A percentile compares a stretch with the other conserved stretches of the same genome.
Evolutionary conservation across 1,139 yeast genomes (phyloP).

Genomic region (Sugiyamaella grinbergsii): DNA sequence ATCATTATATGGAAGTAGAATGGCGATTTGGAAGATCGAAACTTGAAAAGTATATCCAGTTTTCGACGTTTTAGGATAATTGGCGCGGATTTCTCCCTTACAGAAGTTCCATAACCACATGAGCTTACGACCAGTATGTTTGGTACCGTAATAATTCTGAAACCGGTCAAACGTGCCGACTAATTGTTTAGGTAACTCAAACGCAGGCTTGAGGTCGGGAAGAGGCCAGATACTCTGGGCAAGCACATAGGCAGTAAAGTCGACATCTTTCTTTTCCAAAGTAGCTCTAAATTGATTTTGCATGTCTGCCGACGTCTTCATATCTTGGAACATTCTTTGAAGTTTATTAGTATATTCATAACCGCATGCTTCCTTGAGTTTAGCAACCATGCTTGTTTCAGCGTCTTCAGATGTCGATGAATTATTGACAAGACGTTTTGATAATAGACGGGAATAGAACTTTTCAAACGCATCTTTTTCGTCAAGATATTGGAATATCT

Average conservation of each 20-base stretch:
- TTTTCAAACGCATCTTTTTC: conserved; percentile 96
- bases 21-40: conserved; percentile 83
- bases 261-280: conserved; percentile 45
- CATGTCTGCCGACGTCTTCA: conserved; percentile 81
- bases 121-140: conserved; percentile 85
- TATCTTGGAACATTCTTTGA: conserved; percentile 95
- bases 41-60: conserved; percentile 81
- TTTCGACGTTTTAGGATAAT: conserved; percentile 71
- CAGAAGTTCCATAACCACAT: conserved; percentile 97
- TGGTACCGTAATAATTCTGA: conserved; percentile 65
- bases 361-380: conserved; percentile 87
- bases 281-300: conserved; percentile 60
- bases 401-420: conserved; percentile 81
- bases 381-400: conserved; percentile 83
- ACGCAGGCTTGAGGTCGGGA: conserved; percentile 51
- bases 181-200: conserved; percentile 65
- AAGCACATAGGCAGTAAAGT: conserved; percentile 71
- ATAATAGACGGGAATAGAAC: conserved; percentile 84
- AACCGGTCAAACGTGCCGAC: conserved; percentile 65
- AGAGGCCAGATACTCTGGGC: conserved; percentile 94
- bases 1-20: conserved; percentile 76
- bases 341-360: conserved; percentile 91
- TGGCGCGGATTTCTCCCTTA: conserved; percentile 91
- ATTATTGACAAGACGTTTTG: conserved; percentile 84
- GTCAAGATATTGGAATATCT: conserved; percentile 81